Evolutionary conservation across 257 asterid species (phyloP), one percentile per base, ranked within the genome.

Genomic region (Oldenlandia corymbosa): DNA sequence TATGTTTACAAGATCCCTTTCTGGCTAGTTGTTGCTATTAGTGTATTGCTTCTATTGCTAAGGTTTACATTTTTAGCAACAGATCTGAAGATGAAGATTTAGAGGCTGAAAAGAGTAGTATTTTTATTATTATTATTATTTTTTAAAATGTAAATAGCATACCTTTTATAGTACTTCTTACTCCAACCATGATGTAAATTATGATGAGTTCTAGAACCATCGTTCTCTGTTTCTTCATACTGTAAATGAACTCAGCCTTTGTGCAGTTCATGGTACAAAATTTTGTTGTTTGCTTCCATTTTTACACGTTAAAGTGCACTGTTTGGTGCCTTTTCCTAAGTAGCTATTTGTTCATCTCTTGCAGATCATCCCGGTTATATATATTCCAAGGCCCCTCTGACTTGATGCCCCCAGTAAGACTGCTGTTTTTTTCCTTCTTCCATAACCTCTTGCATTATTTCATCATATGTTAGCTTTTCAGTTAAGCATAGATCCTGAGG

Each of bases 351-450:
- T 73, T 75, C 51, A 5, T 32, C 56, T 24, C 10, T 41, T 60
- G 58, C 88, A 92, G 99, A 59, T 92, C 99, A 32, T 78, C 99
- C 37, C 90, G 99, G 80, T 76, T 92, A 58, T 92, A 89, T 73
- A 80, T 92, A 75, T 87, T 92, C 52, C 95, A 89, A 85, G 97
- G 99, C 24, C 99, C 99, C 58, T 36, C 81, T 43, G 97, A 86
- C 50, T 76, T 92, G 88, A 92, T 92, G 99, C 96, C 85, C 13
- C 87, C 79, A 57, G 99, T 92, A 81, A 82, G 91, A 62, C 64
- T 26, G 14, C 20, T 4, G n/a, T 13, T 28, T 9, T 46, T 17
- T 16, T n/a, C 12, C 37, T 17, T 26, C 9, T 54, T 13, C 21
- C 55, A 7, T 24, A 1, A n/a, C 24, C 45, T 24, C 36, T 63